Base-by-base conservation (phyloP, 2,329 filamentous ascomycete genomes). In the Scopulariopsis brevicaulis region DNA sequence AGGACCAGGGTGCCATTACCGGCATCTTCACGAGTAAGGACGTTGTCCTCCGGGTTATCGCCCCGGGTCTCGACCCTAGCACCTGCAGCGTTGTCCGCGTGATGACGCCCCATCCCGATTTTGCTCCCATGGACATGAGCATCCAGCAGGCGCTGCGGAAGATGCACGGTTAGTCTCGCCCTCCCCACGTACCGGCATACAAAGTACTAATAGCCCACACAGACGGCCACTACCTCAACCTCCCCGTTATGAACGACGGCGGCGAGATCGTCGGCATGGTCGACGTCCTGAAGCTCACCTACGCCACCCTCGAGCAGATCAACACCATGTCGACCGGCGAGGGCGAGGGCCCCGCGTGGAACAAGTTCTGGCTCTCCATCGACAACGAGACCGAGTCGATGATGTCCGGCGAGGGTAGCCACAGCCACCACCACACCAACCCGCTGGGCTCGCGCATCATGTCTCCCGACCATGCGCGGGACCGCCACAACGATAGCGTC, bases 11-110 rank as follows among this genome's bases (percentile, higher is more conserved):
- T 58, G 90, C 91, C 51, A 97, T 99, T 69, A 99, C 94, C 57
- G 94, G 94, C 74, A 99, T 99, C 69, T 99, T 99, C 71, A 99
- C 94, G 60, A 97, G 94, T 78, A 99, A 99, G 77, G 94, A 99
- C 74, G 93, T 99, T 55, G 94, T 99, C 60, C 81, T 99, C 59
- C 90, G 94, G 72, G 94, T 99, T 60, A 99, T 99, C 74, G 94
- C 94, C 58, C 94, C 94, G 55, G 94, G 94, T 20, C 81, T 99
- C 60, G 94, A 99, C 71, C 94, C 94, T 53, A 81, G 85, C 60
- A 97, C 87, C 67, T 99, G 94, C 81, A 97, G 93, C 70, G 94
- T 99, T 61, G 93, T 99, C 63, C 87, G 94, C 65, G 94, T 99
- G 64, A 99, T 99, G 94, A 99, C 94, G 37, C 94, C 94, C 63